Percentiles rank a stretch among this genome's conserved stretches.
These are phyloP conservation scores for Aspergillus aculeatus DNA, from an alignment of 2,329 filamentous ascomycete genomes.

Conservation along the genomic window DNA sequence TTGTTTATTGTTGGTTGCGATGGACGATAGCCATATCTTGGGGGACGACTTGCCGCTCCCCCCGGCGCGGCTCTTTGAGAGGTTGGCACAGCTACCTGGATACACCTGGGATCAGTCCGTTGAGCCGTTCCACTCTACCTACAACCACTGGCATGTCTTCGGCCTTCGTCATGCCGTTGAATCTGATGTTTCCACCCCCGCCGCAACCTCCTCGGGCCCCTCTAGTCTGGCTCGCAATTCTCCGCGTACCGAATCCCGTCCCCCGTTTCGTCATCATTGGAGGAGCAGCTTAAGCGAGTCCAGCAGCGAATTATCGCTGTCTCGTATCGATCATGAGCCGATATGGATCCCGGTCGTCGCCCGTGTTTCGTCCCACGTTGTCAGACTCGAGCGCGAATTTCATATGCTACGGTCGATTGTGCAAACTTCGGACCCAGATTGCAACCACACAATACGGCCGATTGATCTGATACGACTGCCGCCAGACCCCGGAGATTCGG, in stretches of 20 bases:
- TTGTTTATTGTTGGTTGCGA: conserved; percentile 23
- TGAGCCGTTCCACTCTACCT: conserved; percentile 58
- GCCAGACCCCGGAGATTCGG: conserved; percentile 66
- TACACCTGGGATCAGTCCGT: conserved; percentile 72
- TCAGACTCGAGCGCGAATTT: conserved; percentile 83
- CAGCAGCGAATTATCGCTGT: conserved; percentile 45
- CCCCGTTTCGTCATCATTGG: conserved; percentile 46
- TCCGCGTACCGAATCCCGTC: conserved; percentile 42
- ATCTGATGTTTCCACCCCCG: conserved; percentile 48
- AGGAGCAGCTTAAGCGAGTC: conserved; percentile 53
- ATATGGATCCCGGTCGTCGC: conserved; percentile 68
- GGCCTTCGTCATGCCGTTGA: conserved; percentile 58
- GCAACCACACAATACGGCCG: conserved; percentile 74
- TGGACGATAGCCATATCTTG: conserved; percentile 40
- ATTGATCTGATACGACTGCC: conserved; percentile 75
- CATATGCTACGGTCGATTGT: conserved; percentile 75
- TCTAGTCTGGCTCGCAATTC: conserved; percentile 45
- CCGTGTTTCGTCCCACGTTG: conserved; percentile 74
- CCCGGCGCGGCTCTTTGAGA: conserved; percentile 68
- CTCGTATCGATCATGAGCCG: conserved; percentile 39
- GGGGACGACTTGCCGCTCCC: conserved; percentile 54
- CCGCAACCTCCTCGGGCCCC: conserved; percentile 46
- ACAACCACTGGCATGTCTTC: conserved; percentile 83
- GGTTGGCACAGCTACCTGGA: conserved; percentile 69
- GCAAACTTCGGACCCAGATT: conserved; percentile 67